Conservation (phyloP, 306 rosid species). For the Prunus mume region DNA sequence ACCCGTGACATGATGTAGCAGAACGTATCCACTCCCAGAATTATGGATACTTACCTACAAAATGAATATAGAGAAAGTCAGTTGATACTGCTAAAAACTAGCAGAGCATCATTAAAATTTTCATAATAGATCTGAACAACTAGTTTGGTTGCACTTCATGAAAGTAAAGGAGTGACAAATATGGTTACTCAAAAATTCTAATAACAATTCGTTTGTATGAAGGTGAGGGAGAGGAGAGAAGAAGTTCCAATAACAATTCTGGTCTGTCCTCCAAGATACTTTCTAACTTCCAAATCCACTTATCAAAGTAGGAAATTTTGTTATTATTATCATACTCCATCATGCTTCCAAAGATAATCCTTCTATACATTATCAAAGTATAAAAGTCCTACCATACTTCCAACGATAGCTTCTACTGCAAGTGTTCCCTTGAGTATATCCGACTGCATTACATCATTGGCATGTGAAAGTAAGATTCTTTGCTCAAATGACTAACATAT, state of each 20-base stretch:
- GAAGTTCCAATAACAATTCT: too few species aligned
- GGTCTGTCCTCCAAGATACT: too few species aligned
- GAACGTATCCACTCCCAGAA: conserved; percentile 79
- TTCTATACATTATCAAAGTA: background rate
- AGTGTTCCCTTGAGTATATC: conserved; percentile 85
- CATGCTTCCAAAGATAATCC: too few species aligned
- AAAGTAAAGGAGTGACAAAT: too few species aligned
- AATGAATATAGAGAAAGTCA: conserved; percentile 4
- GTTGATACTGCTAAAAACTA: background rate
- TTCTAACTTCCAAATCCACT: background rate
- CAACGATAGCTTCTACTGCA: conserved; percentile 75
- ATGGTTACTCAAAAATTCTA: too few species aligned
- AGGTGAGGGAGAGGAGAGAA: too few species aligned
- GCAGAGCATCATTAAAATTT: too few species aligned
- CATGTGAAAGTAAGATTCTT: background rate
- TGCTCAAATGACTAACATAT: background rate
- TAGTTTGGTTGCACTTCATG: too few species aligned
- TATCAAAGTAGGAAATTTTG: background rate
- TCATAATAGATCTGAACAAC: too few species aligned
- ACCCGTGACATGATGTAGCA: conserved; percentile 84
- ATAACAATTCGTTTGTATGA: too few species aligned
- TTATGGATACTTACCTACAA: conserved; percentile 59
- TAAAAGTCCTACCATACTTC: conserved; percentile 51
- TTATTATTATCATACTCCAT: background rate
- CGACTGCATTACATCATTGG: conserved; percentile 39